Conservation (phyloP, 768 basidiomycete species). For the Lentinula sp. region DNA sequence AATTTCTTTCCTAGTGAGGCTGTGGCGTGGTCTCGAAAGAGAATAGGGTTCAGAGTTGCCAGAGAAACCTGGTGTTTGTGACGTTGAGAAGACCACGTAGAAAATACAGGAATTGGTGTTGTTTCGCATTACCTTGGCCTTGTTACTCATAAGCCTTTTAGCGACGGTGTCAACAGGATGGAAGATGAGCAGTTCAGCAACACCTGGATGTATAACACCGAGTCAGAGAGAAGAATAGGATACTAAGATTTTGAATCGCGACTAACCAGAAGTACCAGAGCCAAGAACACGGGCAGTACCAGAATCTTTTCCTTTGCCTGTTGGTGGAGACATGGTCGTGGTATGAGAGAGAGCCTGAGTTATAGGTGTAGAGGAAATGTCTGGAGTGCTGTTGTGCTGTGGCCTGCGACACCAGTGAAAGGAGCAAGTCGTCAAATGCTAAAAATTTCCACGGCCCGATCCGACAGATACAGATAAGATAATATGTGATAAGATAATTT, state of each 20-base stretch:
- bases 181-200: slow-evolving; percentile 93
- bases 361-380: not conserved
- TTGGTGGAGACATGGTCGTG: slow-evolving; percentile 34
- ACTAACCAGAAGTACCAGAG: slow-evolving; percentile 84
- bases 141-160: slow-evolving; percentile 99
- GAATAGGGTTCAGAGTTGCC: slow-evolving; percentile 60
- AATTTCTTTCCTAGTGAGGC: slow-evolving; percentile 65
- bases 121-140: slow-evolving; percentile 52
- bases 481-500: not conserved
- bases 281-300: slow-evolving; percentile 87
- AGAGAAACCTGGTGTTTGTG: slow-evolving; percentile 47
- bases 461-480: not conserved
- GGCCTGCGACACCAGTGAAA: not conserved
- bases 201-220: slow-evolving; percentile 41
- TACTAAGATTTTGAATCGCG: not conserved
- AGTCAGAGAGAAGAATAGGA: slow-evolving; percentile 6
- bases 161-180: slow-evolving; percentile 97
- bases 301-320: slow-evolving; percentile 73
- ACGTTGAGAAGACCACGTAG: not conserved
- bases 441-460: not conserved
- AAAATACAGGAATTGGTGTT: too few species aligned
- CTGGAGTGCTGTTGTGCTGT: slow-evolving; percentile 4
- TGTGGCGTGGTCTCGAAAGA: slow-evolving; percentile 81
- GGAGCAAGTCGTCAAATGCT: not conserved
- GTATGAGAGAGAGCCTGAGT: not conserved